These are phyloP conservation scores for Ogataea paraovalis DNA, from an alignment of 805 yeast species.

Conservation along the genomic window DNA sequence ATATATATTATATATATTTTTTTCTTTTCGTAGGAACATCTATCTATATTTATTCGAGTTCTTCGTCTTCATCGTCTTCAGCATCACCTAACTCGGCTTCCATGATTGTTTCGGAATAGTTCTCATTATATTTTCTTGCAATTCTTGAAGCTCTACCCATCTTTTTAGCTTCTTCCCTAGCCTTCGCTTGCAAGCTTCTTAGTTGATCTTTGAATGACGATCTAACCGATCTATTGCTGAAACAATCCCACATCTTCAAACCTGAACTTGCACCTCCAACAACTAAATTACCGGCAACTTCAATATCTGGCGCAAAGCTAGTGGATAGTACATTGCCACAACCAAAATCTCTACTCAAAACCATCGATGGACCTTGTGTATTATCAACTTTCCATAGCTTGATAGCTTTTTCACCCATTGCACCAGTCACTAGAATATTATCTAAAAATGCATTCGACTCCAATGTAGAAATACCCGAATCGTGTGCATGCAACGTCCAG, in stretches of 20 bases:
- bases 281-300: conserved; percentile 71
- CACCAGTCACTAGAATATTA: conserved; percentile 79
- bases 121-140: conserved; percentile 61
- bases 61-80: conserved; percentile 53
- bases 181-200: conserved; percentile 47
- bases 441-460: conserved; percentile 63
- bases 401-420: conserved; percentile 82
- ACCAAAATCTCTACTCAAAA: conserved; percentile 85
- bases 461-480: conserved; percentile 83
- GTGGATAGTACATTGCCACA: conserved; percentile 87
- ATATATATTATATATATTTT: no score
- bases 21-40: no score
- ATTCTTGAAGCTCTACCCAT: conserved; percentile 66
- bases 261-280: conserved; percentile 86
- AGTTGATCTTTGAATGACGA: conserved; percentile 60
- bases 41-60: conserved; percentile 4
- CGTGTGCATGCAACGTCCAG: conserved; percentile 98
- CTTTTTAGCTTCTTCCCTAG: conserved; percentile 52
- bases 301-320: conserved; percentile 81
- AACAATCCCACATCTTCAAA: conserved; percentile 89
- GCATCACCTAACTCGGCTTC: conserved; percentile 63
- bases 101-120: conserved; percentile 50
- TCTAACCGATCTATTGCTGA: conserved; percentile 77
- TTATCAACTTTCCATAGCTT: conserved; percentile 77
- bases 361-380: conserved; percentile 67